Conservation (phyloP, 768 basidiomycete species). For the Hortiboletus campestris region DNA sequence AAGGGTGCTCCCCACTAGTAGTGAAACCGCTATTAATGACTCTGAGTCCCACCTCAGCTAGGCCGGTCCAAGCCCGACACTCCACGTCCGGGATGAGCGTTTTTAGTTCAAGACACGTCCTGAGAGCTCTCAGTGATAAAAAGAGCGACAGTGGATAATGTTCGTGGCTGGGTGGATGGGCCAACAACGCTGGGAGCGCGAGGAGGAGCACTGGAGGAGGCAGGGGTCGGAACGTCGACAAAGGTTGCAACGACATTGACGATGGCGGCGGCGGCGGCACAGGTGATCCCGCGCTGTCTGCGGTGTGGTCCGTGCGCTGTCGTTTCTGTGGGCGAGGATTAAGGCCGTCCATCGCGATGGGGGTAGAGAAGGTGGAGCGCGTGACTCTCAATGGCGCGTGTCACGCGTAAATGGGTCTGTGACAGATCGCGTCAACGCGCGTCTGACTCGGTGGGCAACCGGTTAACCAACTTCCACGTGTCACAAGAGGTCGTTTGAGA, state of each 20-base stretch:
- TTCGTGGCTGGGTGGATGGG: slow-evolving; percentile 63
- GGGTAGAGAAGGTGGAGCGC: not conserved
- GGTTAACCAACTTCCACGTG: too few relatives aligned
- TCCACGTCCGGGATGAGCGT: slow-evolving; percentile 58
- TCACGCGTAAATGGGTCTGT: slow-evolving; percentile 31
- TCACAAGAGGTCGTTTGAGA: too few relatives aligned
- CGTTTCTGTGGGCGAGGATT: slow-evolving; percentile 38
- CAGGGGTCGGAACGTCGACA: slow-evolving; percentile 29
- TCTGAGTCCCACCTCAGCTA: slow-evolving; percentile 68
- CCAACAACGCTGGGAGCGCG: slow-evolving; percentile 56
- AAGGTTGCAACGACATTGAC: not conserved
- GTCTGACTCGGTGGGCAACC: too few relatives aligned
- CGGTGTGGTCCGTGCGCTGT: slow-evolving; percentile 20
- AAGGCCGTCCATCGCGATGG: slow-evolving; percentile 22
- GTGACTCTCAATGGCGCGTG: slow-evolving; percentile 15
- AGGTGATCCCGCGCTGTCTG: not conserved
- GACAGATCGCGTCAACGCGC: slow-evolving; percentile 28
- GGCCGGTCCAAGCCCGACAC: slow-evolving; percentile 66
- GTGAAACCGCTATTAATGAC: slow-evolving; percentile 48
- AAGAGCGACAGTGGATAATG: slow-evolving; percentile 53
- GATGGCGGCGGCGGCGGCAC: not conserved
- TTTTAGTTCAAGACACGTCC: slow-evolving; percentile 50
- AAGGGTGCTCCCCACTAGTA: slow-evolving; percentile 34
- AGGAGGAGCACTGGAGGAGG: slow-evolving; percentile 54
- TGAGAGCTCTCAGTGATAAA: slow-evolving; percentile 54